Evolutionary conservation across 768 basidiomycete species (phyloP), one percentile per base, ranked within the genome.

Genomic region (Mycena olivaceomarginata): DNA sequence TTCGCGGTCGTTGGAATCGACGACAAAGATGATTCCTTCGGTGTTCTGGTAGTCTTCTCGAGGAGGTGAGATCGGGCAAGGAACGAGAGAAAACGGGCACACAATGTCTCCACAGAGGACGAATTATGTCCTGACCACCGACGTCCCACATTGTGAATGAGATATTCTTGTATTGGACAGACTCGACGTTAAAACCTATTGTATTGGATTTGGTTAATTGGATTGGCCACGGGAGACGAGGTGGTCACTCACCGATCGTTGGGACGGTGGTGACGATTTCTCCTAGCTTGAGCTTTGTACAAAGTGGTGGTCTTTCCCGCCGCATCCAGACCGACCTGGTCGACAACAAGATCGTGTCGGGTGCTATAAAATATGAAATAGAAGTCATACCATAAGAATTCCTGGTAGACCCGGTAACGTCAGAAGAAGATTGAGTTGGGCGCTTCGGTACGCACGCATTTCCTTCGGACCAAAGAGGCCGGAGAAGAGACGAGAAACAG

Each of bases 141-240:
- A 99, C 98, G 89, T 99, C 98, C 98, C 98, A 99, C 62, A 99
- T 98, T 25, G 98, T 99, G 93, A 99, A 99, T 39, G 97, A 98
- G 80, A 99, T 99, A 91, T 99, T 99, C 93, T 99, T 99, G 90
- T 99, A 99, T 87, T 99, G 98, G 81, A 99, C 98, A 77, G 98
- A 99, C 92, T 99, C 98, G 82, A 99, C 98, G 86, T 99, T 99
- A 92, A 99, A 99, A 76, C 98, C 98, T 99, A 80, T 31, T 31
- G 31, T 31, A 31, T 31, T 31, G 31, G 53, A 22, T 69, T 76
- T 70, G 40, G 48, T 67, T 31, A 75, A 20, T 81, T 75, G 83
- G 82, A 72, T 72, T 66, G 78, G 70, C 46, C 59, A 31, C 31
- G 31, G 31, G 63, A 51, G 76, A 70, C 53, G 63, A 74, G 72